Conservation (phyloP, 305 asterid genomes). For the Plantago lanceolata region DNA sequence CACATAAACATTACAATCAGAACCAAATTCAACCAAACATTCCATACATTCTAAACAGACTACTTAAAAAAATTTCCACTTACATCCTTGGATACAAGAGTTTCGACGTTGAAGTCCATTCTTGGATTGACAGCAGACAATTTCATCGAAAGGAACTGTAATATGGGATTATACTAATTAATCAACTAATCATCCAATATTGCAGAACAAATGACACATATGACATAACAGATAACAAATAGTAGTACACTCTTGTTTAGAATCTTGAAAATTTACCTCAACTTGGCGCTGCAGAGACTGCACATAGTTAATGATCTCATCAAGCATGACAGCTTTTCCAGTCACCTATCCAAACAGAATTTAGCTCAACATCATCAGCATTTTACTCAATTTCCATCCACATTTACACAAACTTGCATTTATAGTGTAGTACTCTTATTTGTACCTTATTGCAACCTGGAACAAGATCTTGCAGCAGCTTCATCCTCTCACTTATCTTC, state of each 20-base stretch:
- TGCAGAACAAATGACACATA: not conserved
- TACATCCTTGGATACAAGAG: slow-evolving; percentile 68
- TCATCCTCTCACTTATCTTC: slow-evolving; percentile 90
- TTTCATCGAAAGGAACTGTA: slow-evolving; percentile 90
- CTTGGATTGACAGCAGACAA: slow-evolving; percentile 70
- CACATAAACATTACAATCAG: slow-evolving; percentile 2
- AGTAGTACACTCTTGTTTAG: not conserved
- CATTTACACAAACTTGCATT: not conserved
- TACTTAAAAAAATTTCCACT: slow-evolving; percentile 21
- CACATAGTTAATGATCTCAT: slow-evolving; percentile 87
- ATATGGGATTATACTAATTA: slow-evolving; percentile 6
- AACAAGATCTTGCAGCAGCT: slow-evolving; percentile 81
- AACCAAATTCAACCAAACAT: slow-evolving; percentile 3
- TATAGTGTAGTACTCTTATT: not conserved
- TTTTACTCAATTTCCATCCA: not conserved
- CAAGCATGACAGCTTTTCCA: slow-evolving; percentile 97
- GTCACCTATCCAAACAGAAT: slow-evolving; percentile 45
- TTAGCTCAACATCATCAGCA: slow-evolving; percentile 9
- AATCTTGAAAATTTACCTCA: slow-evolving; percentile 49
- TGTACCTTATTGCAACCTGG: slow-evolving; percentile 91
- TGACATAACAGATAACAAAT: not conserved
- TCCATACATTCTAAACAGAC: not conserved
- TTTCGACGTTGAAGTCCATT: slow-evolving; percentile 60
- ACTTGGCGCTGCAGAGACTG: slow-evolving; percentile 90
- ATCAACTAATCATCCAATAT: not conserved